phyloP scores from a whole-genome alignment of 179 eudicot species.

The Spinacia oleracea region DNA sequence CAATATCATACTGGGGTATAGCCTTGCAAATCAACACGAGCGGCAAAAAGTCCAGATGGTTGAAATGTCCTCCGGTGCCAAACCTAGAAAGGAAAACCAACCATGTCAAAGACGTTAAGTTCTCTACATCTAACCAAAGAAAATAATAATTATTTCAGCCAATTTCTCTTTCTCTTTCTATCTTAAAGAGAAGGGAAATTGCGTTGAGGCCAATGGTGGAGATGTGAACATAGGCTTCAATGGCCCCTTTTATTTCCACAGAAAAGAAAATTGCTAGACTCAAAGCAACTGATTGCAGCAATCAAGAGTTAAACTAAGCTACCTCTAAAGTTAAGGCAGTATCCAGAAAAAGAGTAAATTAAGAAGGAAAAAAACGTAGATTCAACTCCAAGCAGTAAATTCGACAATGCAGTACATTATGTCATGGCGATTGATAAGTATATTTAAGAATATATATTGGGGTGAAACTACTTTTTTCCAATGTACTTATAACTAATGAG shows the following conservation, averaged over 20 bases:
- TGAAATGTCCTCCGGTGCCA: slow-evolving; percentile 99
- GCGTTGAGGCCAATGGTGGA: background rate
- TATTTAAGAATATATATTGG: too few relatives aligned
- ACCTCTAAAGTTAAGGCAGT: background rate
- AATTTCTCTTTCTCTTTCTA: background rate
- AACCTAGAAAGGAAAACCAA: slow-evolving; percentile 52
- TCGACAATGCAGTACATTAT: background rate
- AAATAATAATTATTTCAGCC: background rate
- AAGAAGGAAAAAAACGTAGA: background rate
- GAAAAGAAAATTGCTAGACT: background rate
- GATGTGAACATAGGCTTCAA: background rate
- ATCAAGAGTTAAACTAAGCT: background rate
- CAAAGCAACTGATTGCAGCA: background rate
- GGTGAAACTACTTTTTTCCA: background rate
- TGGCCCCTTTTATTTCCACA: background rate
- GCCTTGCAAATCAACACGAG: slow-evolving; percentile 96
- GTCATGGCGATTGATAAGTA: background rate
- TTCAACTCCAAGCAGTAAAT: too few relatives aligned
- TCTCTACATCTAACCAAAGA: background rate
- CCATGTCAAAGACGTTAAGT: slow-evolving; percentile 13
- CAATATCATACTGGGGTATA: slow-evolving; percentile 60
- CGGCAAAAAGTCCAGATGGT: slow-evolving; percentile 96
- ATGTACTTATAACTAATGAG: background rate
- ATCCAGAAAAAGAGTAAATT: background rate
- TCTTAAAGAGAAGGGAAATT: background rate